Conservation (phyloP, 73 alveolate species). For the Symbiodinium pilosum region DNA sequence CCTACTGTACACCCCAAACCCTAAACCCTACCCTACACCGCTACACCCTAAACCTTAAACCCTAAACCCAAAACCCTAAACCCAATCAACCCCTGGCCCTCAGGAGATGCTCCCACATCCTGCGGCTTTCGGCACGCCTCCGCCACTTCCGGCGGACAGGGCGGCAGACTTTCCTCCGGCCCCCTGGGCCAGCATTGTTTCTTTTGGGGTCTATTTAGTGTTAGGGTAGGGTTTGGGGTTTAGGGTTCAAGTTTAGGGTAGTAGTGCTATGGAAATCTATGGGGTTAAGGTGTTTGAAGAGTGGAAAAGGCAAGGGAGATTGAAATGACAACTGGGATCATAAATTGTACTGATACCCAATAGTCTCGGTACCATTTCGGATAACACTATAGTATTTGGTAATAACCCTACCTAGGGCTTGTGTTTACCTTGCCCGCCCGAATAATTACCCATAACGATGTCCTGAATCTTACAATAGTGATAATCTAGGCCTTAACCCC, state of each 20-base stretch:
- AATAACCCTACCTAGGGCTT: no score
- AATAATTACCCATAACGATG: no score
- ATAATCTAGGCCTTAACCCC: background rate
- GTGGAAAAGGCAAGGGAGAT: no score
- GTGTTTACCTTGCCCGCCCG: no score
- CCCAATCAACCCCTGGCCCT: background rate
- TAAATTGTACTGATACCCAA: no score
- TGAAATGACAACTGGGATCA: no score
- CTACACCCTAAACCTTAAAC: background rate
- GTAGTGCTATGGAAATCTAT: no score
- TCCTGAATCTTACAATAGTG: no score
- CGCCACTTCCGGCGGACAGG: background rate
- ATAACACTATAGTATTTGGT: no score
- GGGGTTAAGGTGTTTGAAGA: no score
- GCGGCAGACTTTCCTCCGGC: slow-evolving; percentile 62
- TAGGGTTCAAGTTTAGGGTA: background rate
- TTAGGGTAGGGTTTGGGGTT: background rate
- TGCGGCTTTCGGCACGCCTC: slow-evolving; percentile 61
- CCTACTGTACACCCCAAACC: background rate
- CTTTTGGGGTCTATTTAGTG: background rate
- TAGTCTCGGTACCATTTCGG: no score
- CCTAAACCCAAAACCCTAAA: background rate
- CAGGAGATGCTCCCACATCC: slow-evolving; percentile 95
- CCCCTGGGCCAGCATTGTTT: background rate
- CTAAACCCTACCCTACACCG: background rate